phyloP scores from a whole-genome alignment of 2,329 filamentous ascomycete genomes.

The Pestalotiopsis sp. region DNA sequence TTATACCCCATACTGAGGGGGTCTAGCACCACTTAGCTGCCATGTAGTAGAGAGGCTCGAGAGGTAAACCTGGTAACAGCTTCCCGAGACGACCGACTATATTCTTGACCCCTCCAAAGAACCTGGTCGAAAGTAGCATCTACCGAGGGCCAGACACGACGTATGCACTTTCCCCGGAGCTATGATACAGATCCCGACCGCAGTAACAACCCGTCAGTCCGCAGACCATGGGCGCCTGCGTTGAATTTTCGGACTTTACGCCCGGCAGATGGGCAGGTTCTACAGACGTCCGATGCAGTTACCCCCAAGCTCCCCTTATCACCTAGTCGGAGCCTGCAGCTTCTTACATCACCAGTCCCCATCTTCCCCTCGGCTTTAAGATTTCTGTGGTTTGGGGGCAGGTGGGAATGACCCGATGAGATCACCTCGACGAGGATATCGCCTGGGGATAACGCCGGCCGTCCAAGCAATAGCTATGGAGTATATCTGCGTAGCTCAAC shows the following conservation, averaged over 20 bases:
- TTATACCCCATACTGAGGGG: no score
- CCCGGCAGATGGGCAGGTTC: neutral
- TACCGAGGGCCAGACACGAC: neutral
- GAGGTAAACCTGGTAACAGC: no score
- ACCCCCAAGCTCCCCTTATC: neutral
- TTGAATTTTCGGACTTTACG: neutral
- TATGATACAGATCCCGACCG: neutral
- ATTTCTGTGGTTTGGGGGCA: neutral
- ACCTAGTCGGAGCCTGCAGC: neutral
- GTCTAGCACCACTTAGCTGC: no score
- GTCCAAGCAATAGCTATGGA: neutral
- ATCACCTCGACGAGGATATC: neutral
- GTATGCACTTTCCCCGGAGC: neutral
- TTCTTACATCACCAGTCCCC: neutral
- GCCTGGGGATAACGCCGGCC: neutral
- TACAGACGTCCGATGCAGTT: neutral
- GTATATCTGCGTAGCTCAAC: neutral
- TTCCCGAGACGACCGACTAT: neutral
- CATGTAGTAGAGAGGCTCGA: no score
- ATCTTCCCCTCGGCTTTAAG: neutral
- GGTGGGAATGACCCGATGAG: neutral
- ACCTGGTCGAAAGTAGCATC: neutral
- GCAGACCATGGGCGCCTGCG: neutral
- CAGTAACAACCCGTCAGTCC: neutral
- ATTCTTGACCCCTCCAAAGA: neutral